Evolutionary conservation across 768 basidiomycete species (phyloP).

Genomic region (Tulasnella calospora): DNA sequence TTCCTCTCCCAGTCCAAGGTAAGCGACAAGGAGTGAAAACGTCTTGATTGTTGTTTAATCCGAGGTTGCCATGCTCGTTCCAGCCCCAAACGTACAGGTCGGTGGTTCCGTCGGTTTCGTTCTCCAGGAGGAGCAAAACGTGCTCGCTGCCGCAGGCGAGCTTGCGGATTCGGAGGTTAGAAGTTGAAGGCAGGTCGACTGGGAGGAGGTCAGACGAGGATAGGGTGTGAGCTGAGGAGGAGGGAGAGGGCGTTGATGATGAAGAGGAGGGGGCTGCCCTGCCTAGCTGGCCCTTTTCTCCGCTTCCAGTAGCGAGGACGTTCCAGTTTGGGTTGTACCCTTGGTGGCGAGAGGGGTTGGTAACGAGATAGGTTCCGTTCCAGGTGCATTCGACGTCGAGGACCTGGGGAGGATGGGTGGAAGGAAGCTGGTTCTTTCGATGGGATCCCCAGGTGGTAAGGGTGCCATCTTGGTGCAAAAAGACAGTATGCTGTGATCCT

Average conservation of each 20-base stretch:
- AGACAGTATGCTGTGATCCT: slow-evolving; percentile 53
- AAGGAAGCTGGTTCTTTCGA: slow-evolving; percentile 56
- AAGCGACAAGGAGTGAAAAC: slow-evolving; percentile 41
- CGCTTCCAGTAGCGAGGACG: slow-evolving; percentile 51
- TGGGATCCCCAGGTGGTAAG: slow-evolving; percentile 62
- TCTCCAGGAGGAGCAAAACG: slow-evolving; percentile 44
- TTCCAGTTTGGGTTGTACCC: slow-evolving; percentile 8
- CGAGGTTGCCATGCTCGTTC: slow-evolving; percentile 98
- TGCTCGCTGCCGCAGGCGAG: slow-evolving; percentile 85
- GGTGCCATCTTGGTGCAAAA: slow-evolving; percentile 45
- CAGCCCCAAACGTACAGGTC: slow-evolving; percentile 90
- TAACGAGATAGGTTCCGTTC: slow-evolving; percentile 65
- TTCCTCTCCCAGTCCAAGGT: slow-evolving; percentile 5
- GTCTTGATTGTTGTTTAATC: slow-evolving; percentile 57
- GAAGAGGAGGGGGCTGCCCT: slow-evolving; percentile 30
- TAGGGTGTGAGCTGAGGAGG: neutral
- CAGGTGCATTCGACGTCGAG: slow-evolving; percentile 58
- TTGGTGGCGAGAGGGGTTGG: neutral
- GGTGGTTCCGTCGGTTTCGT: slow-evolving; percentile 10
- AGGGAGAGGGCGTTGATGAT: slow-evolving; percentile 30
- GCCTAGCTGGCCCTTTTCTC: slow-evolving; percentile 64
- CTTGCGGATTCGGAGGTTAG: slow-evolving; percentile 11
- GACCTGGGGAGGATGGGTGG: slow-evolving; percentile 36
- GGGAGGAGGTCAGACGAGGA: slow-evolving; percentile 33
- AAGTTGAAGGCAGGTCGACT: slow-evolving; percentile 36